Base-by-base conservation (phyloP, 169 alveolate genomes). In the Pseudocohnilembus persalinus region DNA sequence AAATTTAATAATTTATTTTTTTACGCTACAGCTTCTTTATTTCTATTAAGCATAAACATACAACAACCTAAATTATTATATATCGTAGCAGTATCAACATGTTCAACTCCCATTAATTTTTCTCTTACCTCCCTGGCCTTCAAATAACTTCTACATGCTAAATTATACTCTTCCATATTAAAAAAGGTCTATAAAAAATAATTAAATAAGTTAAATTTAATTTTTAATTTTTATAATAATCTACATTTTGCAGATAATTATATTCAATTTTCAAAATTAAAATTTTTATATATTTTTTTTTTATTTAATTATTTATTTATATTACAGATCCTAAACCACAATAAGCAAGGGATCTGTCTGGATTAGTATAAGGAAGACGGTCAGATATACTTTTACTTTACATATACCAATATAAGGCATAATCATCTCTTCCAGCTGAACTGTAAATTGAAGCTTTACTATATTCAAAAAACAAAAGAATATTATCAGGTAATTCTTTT, bases 21-120 rank as follows among this genome's bases (percentile, higher is more conserved):
- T 49, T 49, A 49, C 25, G 84, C 84, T 15, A 49, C 4, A 26
- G 84, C 93, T 81, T 94, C 97, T 82, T 92, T 82, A 83, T 90
- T 91, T 82, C 97, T 91, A 72, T 93, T 96, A 31, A 96, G 85
- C 93, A 89, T 86, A 81, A 77, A 91, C 94, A 94, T 91, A 25
- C 94, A 91, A 63, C 95, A 94, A 72, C 98, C 98, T 34, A 96
- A 89, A 86, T 96, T 96, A 83, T 96, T 96, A 77, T 93, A 96
- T 20, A 93, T 94, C 28, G 97, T 89, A 0, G 98, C 97, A 26
- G 98, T 96, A 83, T 96, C 98, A 24, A 92, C 90, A 15, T 97
- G 94, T 81, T 96, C 98, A 29, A 97, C 96, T 29, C 98, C 98
- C 16, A 93, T 88, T 29, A 92, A 85, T 68, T 93, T 92, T 83